Base-by-base conservation (phyloP, 2,329 filamentous ascomycete species). In the Herpotrichia juniperi region DNA sequence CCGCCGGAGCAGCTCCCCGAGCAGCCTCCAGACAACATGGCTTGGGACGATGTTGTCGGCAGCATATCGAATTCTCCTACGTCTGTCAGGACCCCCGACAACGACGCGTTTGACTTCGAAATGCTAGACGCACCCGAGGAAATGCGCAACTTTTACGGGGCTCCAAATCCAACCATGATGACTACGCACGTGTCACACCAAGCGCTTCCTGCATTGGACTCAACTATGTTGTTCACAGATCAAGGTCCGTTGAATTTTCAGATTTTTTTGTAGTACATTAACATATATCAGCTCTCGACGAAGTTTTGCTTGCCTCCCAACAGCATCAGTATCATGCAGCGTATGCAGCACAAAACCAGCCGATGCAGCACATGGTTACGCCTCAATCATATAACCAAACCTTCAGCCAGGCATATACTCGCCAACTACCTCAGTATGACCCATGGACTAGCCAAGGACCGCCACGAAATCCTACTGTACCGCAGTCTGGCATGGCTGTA, bases 51-150 rank as follows among this genome's bases (percentile, higher is more conserved):
- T 61, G 28, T 19, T 2, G 30, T 19, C 28, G 63, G 57, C 44
- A 72, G 68, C 46, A 54, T 59, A 7, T 74, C 71, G n/a, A 61
- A 66, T 43, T 74, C 71, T 34, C 69, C 69, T 7, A 71, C 65
- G 11, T 72, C 69, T 52, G 64, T 71, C 17, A 66, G 53, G 54
- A 74, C 71, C 8, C 69, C 71, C 2, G 68, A 74, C 40, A 58
- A 62, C 53, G 66, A 71, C 12, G 56, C 57, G 1, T 72, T 70
- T 30, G 69, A 73, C 34, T 59, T 63, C 21, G 66, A 69, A 8
- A 67, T 71, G 64, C 63, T 66, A 24, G 67, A 72, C 19, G 26
- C 16, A 19, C 8, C 32, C 44, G 58, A 67, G n/a, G 55, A 56
- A 4, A 58, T 68, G 37, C 56, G 63, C 46, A 61, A 57, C 26